Conservation (phyloP, 768 basidiomycete genomes). For the Mycena albidolilacea region DNA sequence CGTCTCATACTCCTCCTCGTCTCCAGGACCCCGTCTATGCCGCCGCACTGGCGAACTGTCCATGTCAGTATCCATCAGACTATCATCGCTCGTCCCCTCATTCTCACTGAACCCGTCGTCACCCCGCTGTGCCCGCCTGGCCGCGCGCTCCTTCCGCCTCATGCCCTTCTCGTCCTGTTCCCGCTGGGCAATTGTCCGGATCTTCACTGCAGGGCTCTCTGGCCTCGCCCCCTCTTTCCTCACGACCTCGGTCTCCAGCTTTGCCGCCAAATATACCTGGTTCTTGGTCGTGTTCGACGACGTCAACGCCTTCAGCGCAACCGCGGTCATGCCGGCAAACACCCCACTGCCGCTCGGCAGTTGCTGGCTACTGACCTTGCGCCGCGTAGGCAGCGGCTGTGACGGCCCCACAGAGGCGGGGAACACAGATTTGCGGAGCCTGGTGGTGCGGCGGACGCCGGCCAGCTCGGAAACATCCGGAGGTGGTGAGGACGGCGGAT, state of each 20-base stretch:
- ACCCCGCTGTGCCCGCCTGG: constrained; percentile 67
- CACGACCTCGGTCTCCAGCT: constrained; percentile 79
- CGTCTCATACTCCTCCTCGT: constrained; percentile 86
- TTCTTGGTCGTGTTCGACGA: constrained; percentile 80
- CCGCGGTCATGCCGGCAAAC: constrained; percentile 78
- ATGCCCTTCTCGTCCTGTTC: constrained; percentile 73
- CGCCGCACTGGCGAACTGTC: constrained; percentile 43
- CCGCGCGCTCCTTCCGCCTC: constrained; percentile 71
- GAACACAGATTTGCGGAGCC: constrained; percentile 58
- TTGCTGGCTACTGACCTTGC: constrained; percentile 55
- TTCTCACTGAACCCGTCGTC: constrained; percentile 49
- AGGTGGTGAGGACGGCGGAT: constrained; percentile 26
- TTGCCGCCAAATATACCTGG: constrained; percentile 73
- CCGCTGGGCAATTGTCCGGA: constrained; percentile 76
- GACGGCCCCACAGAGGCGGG: constrained; percentile 31
- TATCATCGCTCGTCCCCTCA: constrained; percentile 48
- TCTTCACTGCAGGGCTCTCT: constrained; percentile 84
- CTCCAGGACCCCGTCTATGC: constrained; percentile 80
- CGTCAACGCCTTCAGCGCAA: constrained; percentile 80
- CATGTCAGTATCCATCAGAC: constrained; percentile 45
- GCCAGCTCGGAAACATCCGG: constrained; percentile 12
- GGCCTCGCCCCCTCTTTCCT: constrained; percentile 79
- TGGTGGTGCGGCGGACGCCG: constrained; percentile 64
- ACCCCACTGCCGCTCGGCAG: constrained; percentile 55
- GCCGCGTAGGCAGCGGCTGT: constrained; percentile 55